Conservation (phyloP, 2,329 filamentous ascomycete species). For the Ophidiomyces ophidiicola region DNA sequence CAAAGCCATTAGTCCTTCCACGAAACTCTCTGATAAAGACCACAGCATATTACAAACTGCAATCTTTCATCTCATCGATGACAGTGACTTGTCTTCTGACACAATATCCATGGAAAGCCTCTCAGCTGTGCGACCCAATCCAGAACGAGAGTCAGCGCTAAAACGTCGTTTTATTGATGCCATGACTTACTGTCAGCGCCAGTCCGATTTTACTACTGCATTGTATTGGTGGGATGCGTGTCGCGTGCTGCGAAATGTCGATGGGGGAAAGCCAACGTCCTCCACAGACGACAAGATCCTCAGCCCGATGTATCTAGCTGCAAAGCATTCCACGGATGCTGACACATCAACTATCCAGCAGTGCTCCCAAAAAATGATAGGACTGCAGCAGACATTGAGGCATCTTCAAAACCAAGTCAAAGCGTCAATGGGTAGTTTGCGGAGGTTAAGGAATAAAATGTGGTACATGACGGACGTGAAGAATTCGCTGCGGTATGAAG, state of each 20-base stretch:
- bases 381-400: conserved; percentile 71
- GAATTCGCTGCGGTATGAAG: conserved; percentile 76
- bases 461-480: conserved; percentile 95
- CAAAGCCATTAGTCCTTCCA: neutral
- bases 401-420: conserved; percentile 63
- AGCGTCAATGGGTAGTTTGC: conserved; percentile 59
- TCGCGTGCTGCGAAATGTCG: conserved; percentile 54
- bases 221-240: conserved; percentile 78
- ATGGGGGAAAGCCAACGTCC: conserved; percentile 40
- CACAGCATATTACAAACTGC: conserved; percentile 71
- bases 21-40: conserved; percentile 51
- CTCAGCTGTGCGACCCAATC: neutral
- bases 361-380: conserved; percentile 47
- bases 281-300: conserved; percentile 58
- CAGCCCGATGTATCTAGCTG: conserved; percentile 58
- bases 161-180: conserved; percentile 47
- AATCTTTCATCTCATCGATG: conserved; percentile 66
- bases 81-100: conserved; percentile 57
- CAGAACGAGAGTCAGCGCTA: conserved; percentile 19
- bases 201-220: conserved; percentile 70
- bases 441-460: conserved; percentile 84
- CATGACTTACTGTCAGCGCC: conserved; percentile 61
- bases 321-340: conserved; percentile 23
- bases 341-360: conserved; percentile 26
- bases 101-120: conserved; percentile 13